Base-by-base conservation (phyloP, 176 grass and related monocot genomes). In the Musa itinerans region DNA sequence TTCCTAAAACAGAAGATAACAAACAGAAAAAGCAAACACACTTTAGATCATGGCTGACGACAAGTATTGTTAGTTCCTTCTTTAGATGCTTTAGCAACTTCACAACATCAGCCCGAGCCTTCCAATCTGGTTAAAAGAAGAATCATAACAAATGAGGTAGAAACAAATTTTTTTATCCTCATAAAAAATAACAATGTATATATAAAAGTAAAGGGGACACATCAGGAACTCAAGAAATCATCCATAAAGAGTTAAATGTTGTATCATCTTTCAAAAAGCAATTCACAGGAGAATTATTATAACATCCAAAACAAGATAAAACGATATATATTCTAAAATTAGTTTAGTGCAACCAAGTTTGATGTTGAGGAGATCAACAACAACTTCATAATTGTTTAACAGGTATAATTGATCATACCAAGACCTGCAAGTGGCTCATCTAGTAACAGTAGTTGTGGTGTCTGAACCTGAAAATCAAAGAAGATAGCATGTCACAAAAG, bases 1-100 rank as follows among this genome's bases (percentile, higher is more conserved):
- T 23, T 53, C 52, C 21, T 26, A 73, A 76, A 50, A 22, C 1
- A 51, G 5, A 14, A 11, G 24, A 17, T 14, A 11, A 54, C 21
- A 27, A 6, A 26, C 2, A 52, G 25, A 65, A 29, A 14, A 21
- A 68, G 17, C 10, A 9, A 57, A 81, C 58, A 84, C 91, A 93
- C 94, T 82, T 93, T 79, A 98, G 76, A 71, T 93, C 94, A 78
- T 93, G 88, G 69, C 94, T 98, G 54, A 93, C 88, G 52, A 91
- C 86, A 52, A 98, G 65, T 87, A 98, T 85, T 0, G 84, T 93
- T 68, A 83, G 77, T 43, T 93, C 65, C 56, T 87, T 91, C 80
- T 93, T 93, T 52, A 93, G 72, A 54, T 85, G 83, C 51, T 82
- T 98, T 0, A 91, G 80, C 73, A 98, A 79, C 84, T 91, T 93